Conservation (phyloP, 2,329 filamentous ascomycete species). For the Pestalotiopsis sp. region DNA sequence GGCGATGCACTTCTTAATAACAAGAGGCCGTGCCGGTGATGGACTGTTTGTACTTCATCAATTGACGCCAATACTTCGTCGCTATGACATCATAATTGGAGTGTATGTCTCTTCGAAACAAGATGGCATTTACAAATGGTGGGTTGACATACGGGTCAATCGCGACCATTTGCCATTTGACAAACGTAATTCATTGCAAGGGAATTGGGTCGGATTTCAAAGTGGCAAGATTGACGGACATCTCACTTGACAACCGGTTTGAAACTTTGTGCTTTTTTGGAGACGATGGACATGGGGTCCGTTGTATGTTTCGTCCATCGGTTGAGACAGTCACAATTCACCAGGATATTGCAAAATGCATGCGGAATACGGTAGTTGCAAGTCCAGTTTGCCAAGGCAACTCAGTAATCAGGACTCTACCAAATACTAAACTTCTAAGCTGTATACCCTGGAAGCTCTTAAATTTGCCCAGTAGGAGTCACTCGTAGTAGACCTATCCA, state of each 20-base stretch:
- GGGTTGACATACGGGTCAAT: neutral
- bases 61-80: slow-evolving; percentile 3
- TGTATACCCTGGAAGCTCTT: too few species aligned
- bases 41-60: neutral
- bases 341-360: too few species aligned
- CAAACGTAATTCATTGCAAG: neutral
- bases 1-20: neutral
- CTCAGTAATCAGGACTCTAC: too few species aligned
- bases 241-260: neutral
- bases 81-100: slow-evolving; percentile 11
- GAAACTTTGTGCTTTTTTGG: neutral
- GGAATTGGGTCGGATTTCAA: neutral
- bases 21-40: neutral
- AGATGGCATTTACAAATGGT: neutral
- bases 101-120: neutral
- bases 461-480: too few species aligned
- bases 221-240: neutral
- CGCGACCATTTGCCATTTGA: neutral
- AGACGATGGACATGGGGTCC: too few species aligned
- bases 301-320: too few species aligned
- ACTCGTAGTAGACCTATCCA: too few species aligned
- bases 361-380: too few species aligned
- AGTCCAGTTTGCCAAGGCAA: too few species aligned
- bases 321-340: too few species aligned
- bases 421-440: too few species aligned